These are phyloP conservation scores for Gremmenia infestans DNA, from an alignment of 2,329 filamentous ascomycete species.

Conservation along the genomic window DNA sequence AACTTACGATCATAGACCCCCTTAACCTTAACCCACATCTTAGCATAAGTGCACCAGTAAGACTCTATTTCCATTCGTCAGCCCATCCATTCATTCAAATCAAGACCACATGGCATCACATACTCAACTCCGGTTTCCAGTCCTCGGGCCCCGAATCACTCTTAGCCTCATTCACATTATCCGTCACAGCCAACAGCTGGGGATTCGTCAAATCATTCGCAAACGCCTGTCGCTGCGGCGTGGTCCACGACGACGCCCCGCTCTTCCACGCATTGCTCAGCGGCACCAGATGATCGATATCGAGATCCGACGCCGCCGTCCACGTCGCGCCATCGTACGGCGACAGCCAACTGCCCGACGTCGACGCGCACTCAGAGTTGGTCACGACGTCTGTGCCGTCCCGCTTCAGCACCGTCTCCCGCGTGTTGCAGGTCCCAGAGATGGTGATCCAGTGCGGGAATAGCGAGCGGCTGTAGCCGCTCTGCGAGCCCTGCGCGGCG, in stretches of 20 bases:
- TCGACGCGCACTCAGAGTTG: conserved; percentile 55
- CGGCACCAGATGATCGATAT: conserved; percentile 82
- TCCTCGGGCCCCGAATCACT: conserved; percentile 67
- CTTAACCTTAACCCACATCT: conserved; percentile 74
- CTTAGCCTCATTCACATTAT: conserved; percentile 69
- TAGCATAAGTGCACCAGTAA: conserved; percentile 76
- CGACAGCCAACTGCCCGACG: conserved; percentile 62
- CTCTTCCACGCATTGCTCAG: conserved; percentile 79
- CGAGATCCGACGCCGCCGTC: conserved; percentile 63
- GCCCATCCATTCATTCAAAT: conserved; percentile 3
- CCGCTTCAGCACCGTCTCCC: conserved; percentile 67
- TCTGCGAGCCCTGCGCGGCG: conserved; percentile 46
- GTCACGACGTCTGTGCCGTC: conserved; percentile 62
- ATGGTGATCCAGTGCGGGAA: conserved; percentile 68
- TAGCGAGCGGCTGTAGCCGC: conserved; percentile 57
- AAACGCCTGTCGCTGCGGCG: conserved; percentile 58
- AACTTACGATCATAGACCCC: conserved; percentile 48
- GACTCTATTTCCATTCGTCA: conserved; percentile 32
- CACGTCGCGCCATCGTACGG: conserved; percentile 71
- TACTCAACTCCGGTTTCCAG: conserved; percentile 68
- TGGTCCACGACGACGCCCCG: conserved; percentile 69
- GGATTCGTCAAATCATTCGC: conserved; percentile 74
- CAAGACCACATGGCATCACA: conserved; percentile 23
- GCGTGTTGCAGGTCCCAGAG: conserved; percentile 63
- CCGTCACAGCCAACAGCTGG: conserved; percentile 75